A percentile compares a stretch with the other conserved stretches of the same genome.
Evolutionary conservation across 768 basidiomycete species (phyloP).

Genomic region (Clathrus columnatus): DNA sequence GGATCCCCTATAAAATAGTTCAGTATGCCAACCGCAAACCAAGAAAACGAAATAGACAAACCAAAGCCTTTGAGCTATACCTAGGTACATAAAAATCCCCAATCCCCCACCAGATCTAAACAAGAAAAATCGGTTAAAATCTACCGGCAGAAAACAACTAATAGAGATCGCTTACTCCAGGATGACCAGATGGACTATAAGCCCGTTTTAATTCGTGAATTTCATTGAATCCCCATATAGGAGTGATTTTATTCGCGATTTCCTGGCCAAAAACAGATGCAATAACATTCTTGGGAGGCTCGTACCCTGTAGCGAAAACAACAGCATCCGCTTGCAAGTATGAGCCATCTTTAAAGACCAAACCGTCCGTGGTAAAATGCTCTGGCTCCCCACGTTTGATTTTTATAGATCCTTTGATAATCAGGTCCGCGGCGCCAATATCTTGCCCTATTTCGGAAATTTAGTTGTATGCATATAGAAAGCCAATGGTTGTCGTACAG

Average conservation of each 20-base stretch:
- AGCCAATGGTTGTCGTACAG: background rate
- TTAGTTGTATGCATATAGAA: background rate
- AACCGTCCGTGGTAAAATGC: background rate
- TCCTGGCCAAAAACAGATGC: conserved; percentile 28
- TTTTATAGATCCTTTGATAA: conserved; percentile 12
- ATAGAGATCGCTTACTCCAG: conserved; percentile 18
- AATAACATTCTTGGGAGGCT: conserved; percentile 23
- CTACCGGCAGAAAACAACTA: background rate
- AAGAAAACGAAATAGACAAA: conserved; percentile 9
- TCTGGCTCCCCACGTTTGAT: conserved; percentile 10
- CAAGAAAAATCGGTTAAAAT: background rate
- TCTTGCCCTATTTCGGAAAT: conserved; percentile 7
- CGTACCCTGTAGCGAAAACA: conserved; percentile 24
- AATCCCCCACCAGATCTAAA: conserved; percentile 8
- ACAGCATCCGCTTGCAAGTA: conserved; percentile 11
- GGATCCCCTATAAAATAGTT: conserved; percentile 20
- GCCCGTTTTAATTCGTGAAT: conserved; percentile 31
- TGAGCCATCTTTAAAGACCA: conserved; percentile 13
- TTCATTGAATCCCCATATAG: conserved; percentile 33
- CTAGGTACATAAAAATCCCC: conserved; percentile 29
- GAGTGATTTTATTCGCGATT: conserved; percentile 22
- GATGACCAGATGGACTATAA: conserved; percentile 35
- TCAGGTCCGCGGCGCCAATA: conserved; percentile 11
- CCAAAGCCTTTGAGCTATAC: conserved; percentile 30
- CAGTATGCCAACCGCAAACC: background rate